Percentiles rank a stretch among this genome's conserved stretches.
phyloP scores from a whole-genome alignment of 805 yeast genomes.

The Maudiozyma turicensis region DNA sequence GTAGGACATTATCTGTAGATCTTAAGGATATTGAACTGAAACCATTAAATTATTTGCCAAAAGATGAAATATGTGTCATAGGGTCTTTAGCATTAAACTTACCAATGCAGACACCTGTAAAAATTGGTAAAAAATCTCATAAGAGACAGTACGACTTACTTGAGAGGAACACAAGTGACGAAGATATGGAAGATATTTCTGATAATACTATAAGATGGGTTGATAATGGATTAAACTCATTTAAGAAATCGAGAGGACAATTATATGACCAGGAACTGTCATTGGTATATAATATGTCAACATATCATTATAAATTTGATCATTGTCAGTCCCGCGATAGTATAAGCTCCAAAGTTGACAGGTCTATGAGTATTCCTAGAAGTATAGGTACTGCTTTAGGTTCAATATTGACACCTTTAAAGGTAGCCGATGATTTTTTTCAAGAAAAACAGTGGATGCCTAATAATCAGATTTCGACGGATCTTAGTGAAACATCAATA shows the following conservation, averaged over 20 bases:
- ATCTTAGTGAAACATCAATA: not conserved
- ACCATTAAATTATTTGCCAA: constrained; percentile 1
- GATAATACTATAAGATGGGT: not conserved
- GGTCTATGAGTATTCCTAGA: not conserved
- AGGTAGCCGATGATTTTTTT: not conserved
- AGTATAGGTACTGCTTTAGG: not conserved
- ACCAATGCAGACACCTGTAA: not conserved
- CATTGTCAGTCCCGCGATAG: not conserved
- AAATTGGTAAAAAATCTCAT: not conserved
- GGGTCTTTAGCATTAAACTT: constrained; percentile 15
- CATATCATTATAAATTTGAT: not conserved
- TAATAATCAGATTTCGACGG: not conserved
- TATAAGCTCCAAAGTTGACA: too few relatives aligned
- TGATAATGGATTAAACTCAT: not conserved
- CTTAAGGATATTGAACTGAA: constrained; percentile 19
- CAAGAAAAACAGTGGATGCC: not conserved
- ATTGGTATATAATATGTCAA: not conserved
- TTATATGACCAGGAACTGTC: not conserved
- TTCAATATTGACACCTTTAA: not conserved
- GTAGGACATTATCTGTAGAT: constrained; percentile 9
- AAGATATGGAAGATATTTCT: not conserved
- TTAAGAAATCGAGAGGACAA: not conserved
- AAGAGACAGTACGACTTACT: not conserved
- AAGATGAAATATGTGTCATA: constrained; percentile 10
- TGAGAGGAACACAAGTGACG: not conserved